phyloP scores from a whole-genome alignment of 139 green algal species.

The Microglena sp. region DNA sequence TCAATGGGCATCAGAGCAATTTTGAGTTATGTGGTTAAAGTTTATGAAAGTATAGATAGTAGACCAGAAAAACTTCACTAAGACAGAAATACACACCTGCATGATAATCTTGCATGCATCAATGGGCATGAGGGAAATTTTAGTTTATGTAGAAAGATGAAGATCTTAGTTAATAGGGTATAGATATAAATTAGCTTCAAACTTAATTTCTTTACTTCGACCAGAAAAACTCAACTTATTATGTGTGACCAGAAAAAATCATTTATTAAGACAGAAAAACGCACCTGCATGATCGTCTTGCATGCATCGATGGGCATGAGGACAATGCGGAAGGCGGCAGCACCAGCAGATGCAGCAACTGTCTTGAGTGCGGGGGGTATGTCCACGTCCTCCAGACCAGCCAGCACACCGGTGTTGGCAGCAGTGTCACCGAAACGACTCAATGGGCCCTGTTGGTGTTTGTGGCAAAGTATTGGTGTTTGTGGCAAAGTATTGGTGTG shows the following conservation, averaged over 20 bases:
- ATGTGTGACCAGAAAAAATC: no score
- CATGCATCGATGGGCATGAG: constrained; percentile 86
- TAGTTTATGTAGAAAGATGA: no score
- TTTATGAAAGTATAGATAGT: no score
- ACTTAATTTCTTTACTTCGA: no score
- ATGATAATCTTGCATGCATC: constrained; percentile 90
- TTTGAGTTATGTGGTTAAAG: no score
- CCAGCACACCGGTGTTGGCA: constrained; percentile 79
- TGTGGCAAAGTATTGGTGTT: no score
- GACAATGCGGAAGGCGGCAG: constrained; percentile 73
- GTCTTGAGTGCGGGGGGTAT: constrained; percentile 61
- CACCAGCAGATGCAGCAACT: constrained; percentile 49
- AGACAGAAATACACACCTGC: no score
- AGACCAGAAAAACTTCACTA: no score
- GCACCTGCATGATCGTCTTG: constrained; percentile 90
- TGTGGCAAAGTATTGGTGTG: neutral
- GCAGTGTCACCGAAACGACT: constrained; percentile 82
- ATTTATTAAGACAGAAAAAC: no score
- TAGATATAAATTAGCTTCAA: no score
- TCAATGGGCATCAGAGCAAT: constrained; percentile 87
- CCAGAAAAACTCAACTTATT: no score
- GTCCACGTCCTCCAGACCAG: constrained; percentile 61
- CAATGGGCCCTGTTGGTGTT: constrained; percentile 3
- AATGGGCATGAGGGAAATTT: constrained; percentile 83
- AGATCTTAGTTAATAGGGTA: no score